These are phyloP conservation scores for Penicillium subrubescens DNA, from an alignment of 495 filamentous ascomycete genomes.

Conservation along the genomic window DNA sequence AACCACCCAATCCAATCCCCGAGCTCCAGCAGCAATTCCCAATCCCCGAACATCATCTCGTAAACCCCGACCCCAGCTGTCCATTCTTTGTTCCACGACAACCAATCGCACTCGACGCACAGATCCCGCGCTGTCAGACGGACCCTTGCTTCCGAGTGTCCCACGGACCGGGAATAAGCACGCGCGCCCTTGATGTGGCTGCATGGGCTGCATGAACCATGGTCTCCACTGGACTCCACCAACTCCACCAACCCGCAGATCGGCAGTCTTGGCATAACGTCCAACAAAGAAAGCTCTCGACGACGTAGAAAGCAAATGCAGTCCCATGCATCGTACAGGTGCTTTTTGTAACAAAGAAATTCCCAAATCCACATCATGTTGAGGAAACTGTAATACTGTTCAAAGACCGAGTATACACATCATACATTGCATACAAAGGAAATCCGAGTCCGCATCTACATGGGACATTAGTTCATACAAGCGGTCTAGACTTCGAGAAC, in stretches of 20 bases:
- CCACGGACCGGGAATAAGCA: background rate
- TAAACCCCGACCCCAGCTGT: background rate
- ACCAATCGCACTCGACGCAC: background rate
- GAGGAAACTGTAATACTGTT: no score
- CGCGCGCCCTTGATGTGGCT: background rate
- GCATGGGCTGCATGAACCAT: background rate
- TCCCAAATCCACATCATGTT: no score
- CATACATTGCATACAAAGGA: background rate
- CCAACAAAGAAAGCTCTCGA: conserved; percentile 1
- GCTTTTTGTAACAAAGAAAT: background rate
- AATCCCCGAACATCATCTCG: background rate
- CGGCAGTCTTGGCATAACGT: conserved; percentile 4
- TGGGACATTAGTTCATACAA: no score
- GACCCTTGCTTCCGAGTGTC: background rate
- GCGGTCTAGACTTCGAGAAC: no score
- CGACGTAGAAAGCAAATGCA: no score
- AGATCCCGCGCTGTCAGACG: background rate
- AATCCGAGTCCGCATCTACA: no score
- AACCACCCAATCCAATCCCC: background rate
- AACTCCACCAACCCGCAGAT: background rate
- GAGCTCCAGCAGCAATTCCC: background rate
- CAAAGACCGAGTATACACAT: background rate
- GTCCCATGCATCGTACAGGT: background rate
- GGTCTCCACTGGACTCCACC: background rate
- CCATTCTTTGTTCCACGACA: background rate